Evolutionary conservation across 1,284 basidiomycete species (phyloP), one percentile per base, ranked within the genome.

Genomic region (Cryptococcus maquisensis): DNA sequence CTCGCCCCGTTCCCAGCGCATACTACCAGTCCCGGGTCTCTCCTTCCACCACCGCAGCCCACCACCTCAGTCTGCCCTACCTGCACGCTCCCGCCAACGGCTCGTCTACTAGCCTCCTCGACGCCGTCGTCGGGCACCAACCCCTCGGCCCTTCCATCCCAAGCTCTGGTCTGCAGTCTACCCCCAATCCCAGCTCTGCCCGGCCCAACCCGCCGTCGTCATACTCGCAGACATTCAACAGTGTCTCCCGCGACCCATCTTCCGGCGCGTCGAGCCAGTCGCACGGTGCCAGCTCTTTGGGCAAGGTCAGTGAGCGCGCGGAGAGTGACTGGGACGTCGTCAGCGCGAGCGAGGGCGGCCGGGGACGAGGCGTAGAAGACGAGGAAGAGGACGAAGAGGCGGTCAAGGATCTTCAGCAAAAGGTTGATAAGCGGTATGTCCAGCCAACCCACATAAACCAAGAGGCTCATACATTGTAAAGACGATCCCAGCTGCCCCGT

Each of bases 351-450:
- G 52, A 59, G 61, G 42, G 43, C 63, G 54, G 64, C 63, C 40
- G 55, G 49, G 8, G 41, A 40, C 47, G n/a, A 20, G 50, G 44
- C 28, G 45, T n/a, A 18, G 45, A 61, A 9, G 52, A 38, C 6
- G 56, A 50, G 42, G 41, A 49, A 10, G 44, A 60, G n/a, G 49
- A 44, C 15, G 64, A 60, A 39, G 62, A 61, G 49, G 62, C 59
- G 32, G 68, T 74, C n/a, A 55, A 63, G 23, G 68, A 70, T 56
- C 56, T 74, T n/a, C 60, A 69, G 60, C 61, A 65, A 51, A 70
- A 68, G 60, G 68, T 74, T 6, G 64, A 68, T 54, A 70, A 70
- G 59, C 60, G 70, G 72, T 74, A 40, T 52, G 70, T 59, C 18
- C 9, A n/a, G n/a, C n/a, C n/a, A n/a, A 6, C 9, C 18, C 35